phyloP scores from a whole-genome alignment of 306 rosid genomes.

The Rosa chinensis region DNA sequence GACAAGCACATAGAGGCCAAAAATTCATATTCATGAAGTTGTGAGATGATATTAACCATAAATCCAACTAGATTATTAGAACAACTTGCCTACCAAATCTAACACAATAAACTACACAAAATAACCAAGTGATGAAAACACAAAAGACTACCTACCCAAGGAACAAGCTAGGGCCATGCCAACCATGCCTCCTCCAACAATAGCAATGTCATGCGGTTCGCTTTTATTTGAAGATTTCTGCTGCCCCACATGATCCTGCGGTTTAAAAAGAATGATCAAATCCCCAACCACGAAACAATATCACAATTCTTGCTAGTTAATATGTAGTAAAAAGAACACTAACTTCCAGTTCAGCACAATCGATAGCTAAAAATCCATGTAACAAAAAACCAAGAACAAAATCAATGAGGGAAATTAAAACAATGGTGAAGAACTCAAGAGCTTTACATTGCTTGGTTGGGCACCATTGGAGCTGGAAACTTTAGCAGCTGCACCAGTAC shows the following conservation, averaged over 20 bases:
- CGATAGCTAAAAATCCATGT: background rate
- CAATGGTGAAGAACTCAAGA: slow-evolving; percentile 6
- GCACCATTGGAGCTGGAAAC: slow-evolving; percentile 38
- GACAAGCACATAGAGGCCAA: background rate
- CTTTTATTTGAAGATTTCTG: slow-evolving; percentile 27
- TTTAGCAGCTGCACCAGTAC: slow-evolving; percentile 42
- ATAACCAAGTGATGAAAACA: background rate
- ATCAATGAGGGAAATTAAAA: background rate
- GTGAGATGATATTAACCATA: background rate
- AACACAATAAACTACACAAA: slow-evolving; percentile 9
- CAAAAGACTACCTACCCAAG: slow-evolving; percentile 65
- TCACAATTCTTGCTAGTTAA: background rate
- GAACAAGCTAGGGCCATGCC: slow-evolving; percentile 93
- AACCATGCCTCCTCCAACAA: slow-evolving; percentile 98
- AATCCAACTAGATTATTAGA: background rate
- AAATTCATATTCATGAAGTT: background rate
- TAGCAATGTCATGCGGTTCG: slow-evolving; percentile 78
- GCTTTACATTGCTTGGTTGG: slow-evolving; percentile 41
- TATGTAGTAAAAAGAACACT: too few species aligned
- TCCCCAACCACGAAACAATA: background rate
- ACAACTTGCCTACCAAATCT: background rate
- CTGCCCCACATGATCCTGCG: slow-evolving; percentile 53
- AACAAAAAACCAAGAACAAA: background rate
- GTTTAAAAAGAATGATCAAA: slow-evolving; percentile 26
- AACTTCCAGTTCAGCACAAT: too few species aligned